Evolutionary conservation across 495 filamentous ascomycete genomes (phyloP), one percentile per base, ranked within the genome.

Genomic region (Chaetomidium leptoderma): DNA sequence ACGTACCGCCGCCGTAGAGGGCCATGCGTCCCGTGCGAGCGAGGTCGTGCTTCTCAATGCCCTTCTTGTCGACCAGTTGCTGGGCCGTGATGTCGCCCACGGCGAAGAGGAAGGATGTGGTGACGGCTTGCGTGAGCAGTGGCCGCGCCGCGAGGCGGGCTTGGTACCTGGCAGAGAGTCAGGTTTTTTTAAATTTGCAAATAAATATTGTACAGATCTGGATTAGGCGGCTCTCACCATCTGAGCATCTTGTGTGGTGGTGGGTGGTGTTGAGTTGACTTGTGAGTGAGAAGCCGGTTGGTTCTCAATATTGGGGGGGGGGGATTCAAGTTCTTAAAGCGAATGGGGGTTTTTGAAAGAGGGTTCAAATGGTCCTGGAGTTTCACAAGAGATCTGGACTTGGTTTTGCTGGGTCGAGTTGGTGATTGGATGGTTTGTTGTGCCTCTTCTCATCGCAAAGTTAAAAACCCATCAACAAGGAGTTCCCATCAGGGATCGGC

Each of bases 41-140:
- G 37, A 88, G 69, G 65, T 96, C 87, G 65, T 98, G 93, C 59
- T 91, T 89, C 45, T 86, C 74, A 27, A 87, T 58, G 33, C 91
- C 92, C 63, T 78, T 81, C 67, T 83, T 84, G 73, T 97, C 93
- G 51, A 98, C 88, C n/a, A 75, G 78, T 72, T 98, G 93, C 66
- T 98, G 93, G n/a, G 93, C 90, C 53, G 96, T 81, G 52, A 86
- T 77, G 73, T 98, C 93, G 59, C 93, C 93, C 17, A 90, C 85
- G 36, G 87, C 91, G 70, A 97, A 98, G 54, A 98, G 83, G 48
- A 96, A 72, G 29, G 87, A 85, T 30, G 91, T 95, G 46, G 90
- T 95, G 56, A 95, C 70, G 68, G 86, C 87, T 74, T 95, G 89
- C 9, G 92, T 97, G 64, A 96, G 83, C 57, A 97, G 76, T 55